Percentiles rank a stretch among this genome's conserved stretches.
These are phyloP conservation scores for Sporobolomyces roseus DNA, from an alignment of 768 basidiomycete species.

Conservation along the genomic window DNA sequence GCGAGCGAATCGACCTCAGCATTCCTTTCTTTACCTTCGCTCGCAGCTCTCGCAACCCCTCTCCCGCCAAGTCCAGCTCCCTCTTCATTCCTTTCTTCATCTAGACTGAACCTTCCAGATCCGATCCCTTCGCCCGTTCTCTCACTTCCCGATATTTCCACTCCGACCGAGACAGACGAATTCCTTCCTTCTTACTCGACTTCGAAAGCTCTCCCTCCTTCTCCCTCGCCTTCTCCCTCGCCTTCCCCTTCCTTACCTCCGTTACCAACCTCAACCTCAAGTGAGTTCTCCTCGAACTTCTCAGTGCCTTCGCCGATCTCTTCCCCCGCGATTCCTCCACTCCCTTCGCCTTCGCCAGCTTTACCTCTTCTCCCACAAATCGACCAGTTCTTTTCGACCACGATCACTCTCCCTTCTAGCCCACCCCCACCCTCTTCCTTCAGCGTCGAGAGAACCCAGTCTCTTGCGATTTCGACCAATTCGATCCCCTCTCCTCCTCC, in stretches of 20 bases:
- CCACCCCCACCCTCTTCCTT: conserved; percentile 2
- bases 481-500: neutral
- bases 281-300: too few species aligned
- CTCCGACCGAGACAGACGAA: neutral
- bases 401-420: neutral
- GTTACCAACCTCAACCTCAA: neutral
- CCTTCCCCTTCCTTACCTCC: neutral
- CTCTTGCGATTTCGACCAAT: conserved; percentile 1
- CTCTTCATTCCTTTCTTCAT: neutral
- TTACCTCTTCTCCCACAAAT: neutral
- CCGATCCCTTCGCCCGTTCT: neutral
- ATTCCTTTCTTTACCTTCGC: neutral
- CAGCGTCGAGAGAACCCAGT: neutral
- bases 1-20: neutral
- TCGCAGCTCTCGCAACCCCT: conserved; percentile 2
- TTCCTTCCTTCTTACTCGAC: neutral
- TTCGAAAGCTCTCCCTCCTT: neutral
- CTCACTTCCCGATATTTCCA: neutral
- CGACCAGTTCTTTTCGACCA: neutral
- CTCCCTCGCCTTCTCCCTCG: conserved; percentile 6
- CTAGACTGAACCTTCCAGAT: neutral
- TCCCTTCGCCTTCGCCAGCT: neutral
- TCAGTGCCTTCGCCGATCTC: too few species aligned
- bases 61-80: conserved; percentile 14
- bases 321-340: neutral